Evolutionary conservation across 768 basidiomycete genomes (phyloP).

Genomic region (Kwoniella dejecticola): DNA sequence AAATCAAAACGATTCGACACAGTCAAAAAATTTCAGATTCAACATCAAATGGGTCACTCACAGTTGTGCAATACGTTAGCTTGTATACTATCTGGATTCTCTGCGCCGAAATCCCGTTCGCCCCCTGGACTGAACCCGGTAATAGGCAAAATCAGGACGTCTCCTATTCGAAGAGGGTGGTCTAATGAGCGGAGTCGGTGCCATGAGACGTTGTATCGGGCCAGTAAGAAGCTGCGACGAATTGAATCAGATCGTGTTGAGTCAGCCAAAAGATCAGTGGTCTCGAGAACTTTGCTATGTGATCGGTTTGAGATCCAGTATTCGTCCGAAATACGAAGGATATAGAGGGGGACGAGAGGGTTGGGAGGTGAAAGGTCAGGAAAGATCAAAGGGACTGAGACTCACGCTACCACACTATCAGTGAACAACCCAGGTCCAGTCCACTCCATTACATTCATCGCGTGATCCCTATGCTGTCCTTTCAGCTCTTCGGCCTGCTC

Average conservation of each 20-base stretch:
- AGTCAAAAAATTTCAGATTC: too few species aligned
- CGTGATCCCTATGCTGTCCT: constrained; percentile 19
- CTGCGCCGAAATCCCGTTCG: constrained; percentile 36
- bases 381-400: constrained; percentile 1
- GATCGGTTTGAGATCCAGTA: too few species aligned
- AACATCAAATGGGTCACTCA: too few species aligned
- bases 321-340: not conserved
- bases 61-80: constrained; percentile 42
- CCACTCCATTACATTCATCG: constrained; percentile 51
- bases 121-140: constrained; percentile 46
- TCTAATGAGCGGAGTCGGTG: constrained; percentile 37
- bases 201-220: constrained; percentile 50
- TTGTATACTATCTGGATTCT: constrained; percentile 29
- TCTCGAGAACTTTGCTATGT: too few species aligned
- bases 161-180: constrained; percentile 52
- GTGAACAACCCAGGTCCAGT: constrained; percentile 47
- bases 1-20: too few species aligned
- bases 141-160: constrained; percentile 48
- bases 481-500: constrained; percentile 19
- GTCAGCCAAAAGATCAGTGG: too few species aligned
- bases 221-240: constrained; percentile 40
- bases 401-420: constrained; percentile 43
- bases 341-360: not conserved
- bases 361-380: not conserved
- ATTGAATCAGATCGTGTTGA: too few species aligned